Evolutionary conservation across 768 basidiomycete genomes (phyloP), one percentile per base, ranked within the genome.

Genomic region (Mycena venus): DNA sequence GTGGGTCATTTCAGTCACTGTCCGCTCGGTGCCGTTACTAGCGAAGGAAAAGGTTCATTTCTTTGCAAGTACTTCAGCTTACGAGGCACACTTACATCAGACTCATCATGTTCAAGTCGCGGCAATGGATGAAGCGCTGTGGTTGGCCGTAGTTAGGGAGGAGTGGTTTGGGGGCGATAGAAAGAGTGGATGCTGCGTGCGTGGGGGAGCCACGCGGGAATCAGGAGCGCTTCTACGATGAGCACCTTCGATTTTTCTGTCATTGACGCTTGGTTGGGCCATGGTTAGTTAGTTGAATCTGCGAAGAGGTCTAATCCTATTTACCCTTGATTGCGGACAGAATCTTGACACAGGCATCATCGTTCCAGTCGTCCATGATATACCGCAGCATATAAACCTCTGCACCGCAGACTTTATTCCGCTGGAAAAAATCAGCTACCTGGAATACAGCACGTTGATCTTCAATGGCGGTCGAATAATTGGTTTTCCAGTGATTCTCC

Each of bases 361-460:
- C 51, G 4, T 53, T 53, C 51, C 51, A 44, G 42, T 38, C 36
- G 6, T 38, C 36, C 36, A 51, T 65, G 32, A 67, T 55, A 29
- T 55, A 56, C 9, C 44, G 32, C 44, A 58, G 49, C 55, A 68
- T 56, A 25, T 67, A 67, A 10, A 65, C 49, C 49, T 67, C 53
- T 25, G 55, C 66, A 9, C 66, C 66, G 19, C 32, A 17, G n/a
- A 56, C 12, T 25, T 12, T n/a, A 60, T 68, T 68, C 19, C 17
- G 36, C 27, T 68, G 66, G 64, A 56, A 67, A 42, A 67, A 67
- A 40, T 47, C 55, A 31, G 55, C 66, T 9, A 68, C 66, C 34
- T 56, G 32, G 17, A 68, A 68, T 29, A 12, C 34, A 49, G 34
- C 51, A 34, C 64, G 64, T 34, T 51, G 3, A 7, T 49, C 23